Conservation (phyloP, 495 filamentous ascomycete genomes). For the Articulospora tetracladia region DNA sequence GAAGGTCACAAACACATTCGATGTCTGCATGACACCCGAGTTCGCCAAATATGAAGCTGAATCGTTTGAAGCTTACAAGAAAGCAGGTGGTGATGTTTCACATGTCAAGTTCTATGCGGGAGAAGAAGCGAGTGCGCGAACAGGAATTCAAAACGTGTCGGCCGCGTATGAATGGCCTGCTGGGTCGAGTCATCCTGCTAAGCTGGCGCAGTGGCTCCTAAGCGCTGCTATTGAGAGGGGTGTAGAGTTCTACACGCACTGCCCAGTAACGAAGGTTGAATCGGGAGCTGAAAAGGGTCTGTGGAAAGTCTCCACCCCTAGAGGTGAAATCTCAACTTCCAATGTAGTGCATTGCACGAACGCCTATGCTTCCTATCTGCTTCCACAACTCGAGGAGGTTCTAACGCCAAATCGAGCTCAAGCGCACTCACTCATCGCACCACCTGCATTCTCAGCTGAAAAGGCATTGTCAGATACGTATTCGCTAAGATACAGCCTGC, state of each 20-base stretch:
- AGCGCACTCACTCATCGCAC: constrained; percentile 27
- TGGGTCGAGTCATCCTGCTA: constrained; percentile 28
- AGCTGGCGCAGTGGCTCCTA: constrained; percentile 28
- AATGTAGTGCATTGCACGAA: constrained; percentile 30
- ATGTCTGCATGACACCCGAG: constrained; percentile 29
- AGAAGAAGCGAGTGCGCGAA: constrained; percentile 22
- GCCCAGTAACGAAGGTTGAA: constrained; percentile 17
- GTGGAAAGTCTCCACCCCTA: constrained; percentile 14
- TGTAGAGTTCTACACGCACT: constrained; percentile 26
- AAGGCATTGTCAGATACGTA: constrained; percentile 21
- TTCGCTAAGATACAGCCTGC: constrained; percentile 27
- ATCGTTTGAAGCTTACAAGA: constrained; percentile 22
- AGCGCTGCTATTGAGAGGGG: constrained; percentile 14
- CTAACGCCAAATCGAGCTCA: constrained; percentile 27
- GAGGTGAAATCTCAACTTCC: constrained; percentile 16
- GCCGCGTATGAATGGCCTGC: constrained; percentile 31
- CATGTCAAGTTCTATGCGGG: constrained; percentile 28
- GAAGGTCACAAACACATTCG: constrained; percentile 29
- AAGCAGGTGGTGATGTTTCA: constrained; percentile 28
- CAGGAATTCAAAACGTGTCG: constrained; percentile 20
- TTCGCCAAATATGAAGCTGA: constrained; percentile 29
- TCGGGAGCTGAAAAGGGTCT: not conserved
- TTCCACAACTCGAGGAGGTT: constrained; percentile 21
- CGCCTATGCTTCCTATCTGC: constrained; percentile 25
- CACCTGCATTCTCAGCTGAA: constrained; percentile 10